A percentile compares a stretch with the other conserved stretches of the same genome.
phyloP scores from a whole-genome alignment of 805 yeast species.

The Kluyveromyces aestuarii region DNA sequence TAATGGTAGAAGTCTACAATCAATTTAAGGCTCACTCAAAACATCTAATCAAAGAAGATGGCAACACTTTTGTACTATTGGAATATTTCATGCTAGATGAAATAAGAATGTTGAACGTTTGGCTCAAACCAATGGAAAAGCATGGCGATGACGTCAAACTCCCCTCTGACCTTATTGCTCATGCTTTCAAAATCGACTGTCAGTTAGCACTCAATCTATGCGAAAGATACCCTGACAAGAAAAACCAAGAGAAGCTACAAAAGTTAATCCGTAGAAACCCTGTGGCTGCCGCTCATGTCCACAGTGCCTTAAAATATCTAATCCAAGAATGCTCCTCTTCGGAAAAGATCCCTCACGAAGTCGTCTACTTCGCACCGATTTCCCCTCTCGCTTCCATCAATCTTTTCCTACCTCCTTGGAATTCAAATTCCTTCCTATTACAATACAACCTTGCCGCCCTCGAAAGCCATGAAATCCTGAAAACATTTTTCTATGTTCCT shows the following conservation, averaged over 20 bases:
- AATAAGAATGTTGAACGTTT: constrained; percentile 57
- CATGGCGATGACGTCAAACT: constrained; percentile 29
- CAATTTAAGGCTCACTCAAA: constrained; percentile 12
- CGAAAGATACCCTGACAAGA: constrained; percentile 39
- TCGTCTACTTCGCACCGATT: constrained; percentile 64
- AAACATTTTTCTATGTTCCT: constrained; percentile 94
- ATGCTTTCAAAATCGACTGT: constrained; percentile 63
- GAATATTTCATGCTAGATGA: constrained; percentile 68
- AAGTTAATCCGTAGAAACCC: constrained; percentile 48
- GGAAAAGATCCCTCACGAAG: constrained; percentile 21
- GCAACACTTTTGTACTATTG: constrained; percentile 44
- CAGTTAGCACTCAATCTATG: constrained; percentile 63
- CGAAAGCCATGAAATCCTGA: constrained; percentile 76
- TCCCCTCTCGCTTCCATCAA: constrained; percentile 82
- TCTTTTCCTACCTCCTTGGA: constrained; percentile 67
- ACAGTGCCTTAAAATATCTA: constrained; percentile 13
- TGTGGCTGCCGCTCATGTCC: constrained; percentile 29
- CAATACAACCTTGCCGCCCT: constrained; percentile 89
- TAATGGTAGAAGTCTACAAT: constrained; percentile 43
- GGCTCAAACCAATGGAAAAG: constrained; percentile 47
- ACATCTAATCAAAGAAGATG: constrained; percentile 25
- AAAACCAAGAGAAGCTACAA: constrained; percentile 29
- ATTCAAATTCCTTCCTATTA: constrained; percentile 52
- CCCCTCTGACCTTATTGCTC: constrained; percentile 32
- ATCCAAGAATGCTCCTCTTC: constrained; percentile 6